Base-by-base conservation (phyloP, 2,329 filamentous ascomycete genomes). In the Lasiodiplodia hormozganensis region DNA sequence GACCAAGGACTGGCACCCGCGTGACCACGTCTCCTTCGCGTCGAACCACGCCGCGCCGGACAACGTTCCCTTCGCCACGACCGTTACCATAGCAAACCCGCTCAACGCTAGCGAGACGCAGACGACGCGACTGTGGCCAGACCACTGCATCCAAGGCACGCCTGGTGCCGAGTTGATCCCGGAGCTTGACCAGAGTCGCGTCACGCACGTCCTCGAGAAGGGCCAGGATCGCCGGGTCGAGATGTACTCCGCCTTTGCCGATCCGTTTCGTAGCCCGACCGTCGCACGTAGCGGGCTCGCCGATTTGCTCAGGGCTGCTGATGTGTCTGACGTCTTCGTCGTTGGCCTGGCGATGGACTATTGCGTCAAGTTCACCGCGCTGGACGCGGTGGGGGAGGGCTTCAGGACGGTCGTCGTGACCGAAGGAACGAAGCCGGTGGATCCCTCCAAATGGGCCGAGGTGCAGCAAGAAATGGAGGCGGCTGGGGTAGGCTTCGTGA, bases 1-100 rank as follows among this genome's bases (percentile, higher is more conserved):
- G 54, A 97, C 95, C n/a, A 91, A 93, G 77, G 96, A 99, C 86
- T 96, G 89, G 85, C 96, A 99, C 77, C 96, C 96, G 0, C 73
- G 75, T 2, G 81, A 90, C 75, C 95, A 98, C 84, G 85, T 97
- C 78, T 97, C 95, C 52, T 99, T 99, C 80, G 93, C 94, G 14
- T 82, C 85, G 34, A 96, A 94, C 80, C 94, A 98, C 71, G 80
- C 71, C 69, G 70, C 82, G 14, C 87, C 87, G 2, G 83, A 87
- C 74, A 90, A 91, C 74, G 78, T 83, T 70, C 88, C 95, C 0
- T 97, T 92, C 77, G 82, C 85, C 40, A 90, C 91, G 49, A 82
- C 80, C 38, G 83, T 88, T 64, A 88, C 83, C 3, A 89, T 97
- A 75, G 76, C 76, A 65, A 92, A 94, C 79, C 92, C 92, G 1